These are phyloP conservation scores for Umbilicus rupestris DNA, from an alignment of 164 flowering plant species.

Conservation along the genomic window DNA sequence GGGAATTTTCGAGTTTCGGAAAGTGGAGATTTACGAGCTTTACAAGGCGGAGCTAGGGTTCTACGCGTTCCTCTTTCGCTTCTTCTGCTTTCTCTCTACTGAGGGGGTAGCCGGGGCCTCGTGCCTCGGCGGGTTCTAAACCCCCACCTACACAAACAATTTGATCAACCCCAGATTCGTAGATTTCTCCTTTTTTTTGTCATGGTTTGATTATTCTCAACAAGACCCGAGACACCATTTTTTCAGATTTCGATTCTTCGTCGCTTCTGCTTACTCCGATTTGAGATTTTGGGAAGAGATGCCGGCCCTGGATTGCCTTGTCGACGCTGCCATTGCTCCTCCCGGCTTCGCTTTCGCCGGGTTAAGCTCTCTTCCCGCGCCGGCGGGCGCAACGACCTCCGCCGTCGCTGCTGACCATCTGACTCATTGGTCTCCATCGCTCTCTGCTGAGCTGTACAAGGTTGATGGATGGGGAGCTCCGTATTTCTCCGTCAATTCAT, in stretches of 20 bases:
- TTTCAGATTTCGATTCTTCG: too few relatives aligned
- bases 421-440: conserved; percentile 21
- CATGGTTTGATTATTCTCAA: conserved; percentile 12
- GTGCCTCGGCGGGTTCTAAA: conserved; percentile 98
- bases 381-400: too few relatives aligned
- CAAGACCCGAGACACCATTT: neutral
- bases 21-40: conserved; percentile 19
- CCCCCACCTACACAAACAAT: too few relatives aligned
- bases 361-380: conserved; percentile 53
- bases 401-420: conserved; percentile 30
- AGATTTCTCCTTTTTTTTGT: conserved; percentile 18
- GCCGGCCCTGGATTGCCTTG: conserved; percentile 58
- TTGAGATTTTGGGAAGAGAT: conserved; percentile 52
- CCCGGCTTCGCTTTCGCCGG: conserved; percentile 57
- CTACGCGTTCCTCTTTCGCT: too few relatives aligned
- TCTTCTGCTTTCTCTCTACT: too few relatives aligned
- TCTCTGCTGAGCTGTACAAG: conserved; percentile 56
- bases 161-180: conserved; percentile 83
- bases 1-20: neutral
- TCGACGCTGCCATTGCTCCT: conserved; percentile 53
- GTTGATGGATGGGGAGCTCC: too few relatives aligned
- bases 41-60: too few relatives aligned
- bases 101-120: conserved; percentile 99
- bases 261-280: too few relatives aligned
- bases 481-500: conserved; percentile 67